Conservation (phyloP, 1,284 basidiomycete genomes). For the Sporisorium exsertum region DNA sequence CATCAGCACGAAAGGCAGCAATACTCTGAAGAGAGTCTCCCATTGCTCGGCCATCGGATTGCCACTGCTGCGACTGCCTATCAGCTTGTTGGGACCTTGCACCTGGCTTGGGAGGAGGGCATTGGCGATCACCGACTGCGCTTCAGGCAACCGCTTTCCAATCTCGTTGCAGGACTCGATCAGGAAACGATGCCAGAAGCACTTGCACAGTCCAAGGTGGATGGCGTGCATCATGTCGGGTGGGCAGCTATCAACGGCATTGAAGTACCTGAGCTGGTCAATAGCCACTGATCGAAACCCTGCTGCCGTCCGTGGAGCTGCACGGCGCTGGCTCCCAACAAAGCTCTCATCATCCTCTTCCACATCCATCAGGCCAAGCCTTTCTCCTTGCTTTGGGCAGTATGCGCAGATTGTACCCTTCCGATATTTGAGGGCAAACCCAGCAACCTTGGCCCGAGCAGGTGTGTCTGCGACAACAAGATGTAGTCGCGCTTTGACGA, state of each 20-base stretch:
- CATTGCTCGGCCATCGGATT: constrained; percentile 3
- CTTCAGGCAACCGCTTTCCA: neutral
- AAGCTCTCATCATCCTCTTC: neutral
- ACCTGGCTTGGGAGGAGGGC: neutral
- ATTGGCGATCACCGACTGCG: neutral
- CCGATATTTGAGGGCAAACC: neutral
- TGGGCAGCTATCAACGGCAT: neutral
- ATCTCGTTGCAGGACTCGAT: constrained; percentile 2
- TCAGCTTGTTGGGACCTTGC: neutral
- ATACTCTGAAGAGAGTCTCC: neutral
- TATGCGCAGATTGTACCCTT: neutral
- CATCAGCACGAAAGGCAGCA: constrained; percentile 4
- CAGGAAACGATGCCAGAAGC: constrained; percentile 13
- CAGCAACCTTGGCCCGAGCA: constrained; percentile 6
- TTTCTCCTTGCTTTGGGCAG: no score
- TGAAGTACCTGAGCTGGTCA: constrained; percentile 13
- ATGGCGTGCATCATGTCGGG: constrained; percentile 15
- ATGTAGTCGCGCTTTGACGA: neutral
- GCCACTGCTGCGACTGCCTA: neutral
- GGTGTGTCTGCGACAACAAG: constrained; percentile 7
- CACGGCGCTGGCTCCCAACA: neutral
- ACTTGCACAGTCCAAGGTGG: constrained; percentile 16
- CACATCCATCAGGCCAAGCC: neutral
- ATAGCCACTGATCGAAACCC: neutral
- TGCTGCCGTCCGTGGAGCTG: neutral